Conservation (phyloP, 805 yeast genomes). For the Metschnikowia bowlesiae region DNA sequence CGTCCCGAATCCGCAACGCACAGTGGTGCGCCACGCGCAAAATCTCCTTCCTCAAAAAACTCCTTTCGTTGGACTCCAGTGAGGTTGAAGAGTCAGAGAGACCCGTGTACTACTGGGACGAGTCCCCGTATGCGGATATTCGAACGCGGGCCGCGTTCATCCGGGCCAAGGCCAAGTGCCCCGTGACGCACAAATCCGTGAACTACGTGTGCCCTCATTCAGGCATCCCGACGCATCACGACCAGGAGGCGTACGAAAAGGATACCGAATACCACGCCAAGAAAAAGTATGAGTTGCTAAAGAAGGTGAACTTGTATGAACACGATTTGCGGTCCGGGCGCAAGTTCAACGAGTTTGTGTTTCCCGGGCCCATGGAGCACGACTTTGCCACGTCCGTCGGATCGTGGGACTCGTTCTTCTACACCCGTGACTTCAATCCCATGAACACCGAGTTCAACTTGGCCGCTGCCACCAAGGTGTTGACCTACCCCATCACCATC, state of each 20-base stretch:
- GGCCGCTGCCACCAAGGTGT: conserved; percentile 92
- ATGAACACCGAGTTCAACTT: conserved; percentile 96
- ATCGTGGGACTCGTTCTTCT: conserved; percentile 90
- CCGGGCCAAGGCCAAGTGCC: conserved; percentile 83
- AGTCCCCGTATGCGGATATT: conserved; percentile 81
- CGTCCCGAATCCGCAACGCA: not conserved
- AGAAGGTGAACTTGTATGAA: conserved; percentile 86
- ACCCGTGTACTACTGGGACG: conserved; percentile 71
- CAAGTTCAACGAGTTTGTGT: conserved; percentile 91
- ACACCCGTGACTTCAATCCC: conserved; percentile 87
- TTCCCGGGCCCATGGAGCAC: conserved; percentile 73
- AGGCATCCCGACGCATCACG: conserved; percentile 96
- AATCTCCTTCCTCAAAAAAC: conserved; percentile 36
- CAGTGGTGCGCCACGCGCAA: not conserved
- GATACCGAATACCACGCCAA: conserved; percentile 69
- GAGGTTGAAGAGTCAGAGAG: conserved; percentile 26
- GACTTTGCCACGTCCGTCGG: conserved; percentile 74
- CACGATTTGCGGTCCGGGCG: conserved; percentile 94
- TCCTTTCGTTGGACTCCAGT: conserved; percentile 33
- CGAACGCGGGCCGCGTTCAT: conserved; percentile 90
- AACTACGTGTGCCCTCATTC: conserved; percentile 86
- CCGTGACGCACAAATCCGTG: conserved; percentile 78
- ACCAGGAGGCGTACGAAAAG: conserved; percentile 80
- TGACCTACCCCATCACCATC: conserved; percentile 88
- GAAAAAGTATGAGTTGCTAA: conserved; percentile 66